phyloP scores from a whole-genome alignment of 75 land plant species.

The Pseudotsuga menziesii region DNA sequence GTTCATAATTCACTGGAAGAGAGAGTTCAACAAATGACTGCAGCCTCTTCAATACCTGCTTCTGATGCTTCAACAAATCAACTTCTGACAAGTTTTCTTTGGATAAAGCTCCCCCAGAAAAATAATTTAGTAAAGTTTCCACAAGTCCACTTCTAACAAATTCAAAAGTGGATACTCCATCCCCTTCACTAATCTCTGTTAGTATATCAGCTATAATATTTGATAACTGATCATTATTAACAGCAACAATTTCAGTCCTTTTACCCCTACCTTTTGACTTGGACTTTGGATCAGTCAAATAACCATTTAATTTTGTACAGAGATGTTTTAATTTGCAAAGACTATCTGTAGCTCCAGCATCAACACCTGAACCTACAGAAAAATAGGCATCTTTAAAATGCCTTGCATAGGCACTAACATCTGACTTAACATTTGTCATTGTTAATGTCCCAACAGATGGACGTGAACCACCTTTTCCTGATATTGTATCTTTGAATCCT shows the following conservation, averaged over 20 bases:
- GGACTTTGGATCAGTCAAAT: conserved; percentile 3
- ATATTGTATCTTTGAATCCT: neutral
- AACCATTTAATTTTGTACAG: conserved; percentile 32
- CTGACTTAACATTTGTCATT: conserved; percentile 17
- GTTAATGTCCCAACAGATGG: neutral
- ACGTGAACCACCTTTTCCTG: neutral
- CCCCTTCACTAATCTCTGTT: conserved; percentile 34
- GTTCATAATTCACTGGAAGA: conserved; percentile 6
- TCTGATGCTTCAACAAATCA: neutral
- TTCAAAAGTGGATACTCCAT: conserved; percentile 69
- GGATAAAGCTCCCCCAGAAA: conserved; percentile 30
- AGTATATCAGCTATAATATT: conserved; percentile 35
- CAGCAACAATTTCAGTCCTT: conserved; percentile 5
- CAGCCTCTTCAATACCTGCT: conserved; percentile 28
- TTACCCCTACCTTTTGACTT: conserved; percentile 9
- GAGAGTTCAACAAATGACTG: conserved; percentile 31
- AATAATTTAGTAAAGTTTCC: conserved; percentile 41
- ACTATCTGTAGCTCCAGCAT: conserved; percentile 25
- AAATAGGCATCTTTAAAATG: conserved; percentile 47
- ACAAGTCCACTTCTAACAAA: conserved; percentile 73
- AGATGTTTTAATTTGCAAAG: conserved; percentile 46
- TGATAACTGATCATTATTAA: conserved; percentile 30
- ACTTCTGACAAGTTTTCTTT: conserved; percentile 9
- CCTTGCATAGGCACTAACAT: conserved; percentile 34
- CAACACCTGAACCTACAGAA: conserved; percentile 12